Percentiles rank a stretch among this genome's conserved stretches.
These are phyloP conservation scores for Phlyctochytrium bullatum DNA, from an alignment of 192 early-diverging fungal genomes.

Conservation along the genomic window DNA sequence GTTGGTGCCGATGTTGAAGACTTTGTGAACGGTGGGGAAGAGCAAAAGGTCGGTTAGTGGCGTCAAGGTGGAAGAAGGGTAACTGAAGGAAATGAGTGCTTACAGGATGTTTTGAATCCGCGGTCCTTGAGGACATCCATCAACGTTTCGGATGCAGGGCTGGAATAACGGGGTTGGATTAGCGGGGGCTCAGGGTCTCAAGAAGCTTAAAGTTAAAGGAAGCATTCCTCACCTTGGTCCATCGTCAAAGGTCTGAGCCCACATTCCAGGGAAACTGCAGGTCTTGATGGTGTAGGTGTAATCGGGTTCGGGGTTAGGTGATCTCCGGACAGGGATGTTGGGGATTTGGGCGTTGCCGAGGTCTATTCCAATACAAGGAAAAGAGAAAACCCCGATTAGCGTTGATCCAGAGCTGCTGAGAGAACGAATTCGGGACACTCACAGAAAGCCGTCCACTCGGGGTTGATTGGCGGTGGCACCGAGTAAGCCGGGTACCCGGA, in stretches of 20 bases:
- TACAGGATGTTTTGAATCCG: not conserved
- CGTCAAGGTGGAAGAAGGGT: no score
- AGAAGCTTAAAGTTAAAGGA: not conserved
- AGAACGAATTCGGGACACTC: not conserved
- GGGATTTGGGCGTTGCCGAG: not conserved
- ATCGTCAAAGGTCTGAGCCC: constrained; percentile 3
- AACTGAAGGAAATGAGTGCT: no score
- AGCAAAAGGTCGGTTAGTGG: no score
- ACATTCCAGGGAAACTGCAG: not conserved
- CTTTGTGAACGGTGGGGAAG: no score
- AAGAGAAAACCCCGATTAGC: no score
- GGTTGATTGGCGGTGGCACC: no score
- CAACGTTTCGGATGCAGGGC: not conserved
- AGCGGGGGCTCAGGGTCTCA: constrained; percentile 18
- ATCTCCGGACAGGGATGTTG: not conserved
- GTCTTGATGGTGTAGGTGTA: not conserved
- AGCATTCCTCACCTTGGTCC: not conserved
- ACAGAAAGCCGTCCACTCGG: not conserved
- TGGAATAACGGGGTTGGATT: constrained; percentile 47
- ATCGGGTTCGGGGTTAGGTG: not conserved
- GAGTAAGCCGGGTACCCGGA: no score
- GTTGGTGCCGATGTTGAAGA: constrained; percentile 53
- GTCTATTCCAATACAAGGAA: not conserved
- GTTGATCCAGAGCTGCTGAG: not conserved
- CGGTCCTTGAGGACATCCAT: not conserved